Evolutionary conservation across 2,329 filamentous ascomycete genomes (phyloP), one percentile per base, ranked within the genome.

Genomic region (Trichoderma arundinaceum): DNA sequence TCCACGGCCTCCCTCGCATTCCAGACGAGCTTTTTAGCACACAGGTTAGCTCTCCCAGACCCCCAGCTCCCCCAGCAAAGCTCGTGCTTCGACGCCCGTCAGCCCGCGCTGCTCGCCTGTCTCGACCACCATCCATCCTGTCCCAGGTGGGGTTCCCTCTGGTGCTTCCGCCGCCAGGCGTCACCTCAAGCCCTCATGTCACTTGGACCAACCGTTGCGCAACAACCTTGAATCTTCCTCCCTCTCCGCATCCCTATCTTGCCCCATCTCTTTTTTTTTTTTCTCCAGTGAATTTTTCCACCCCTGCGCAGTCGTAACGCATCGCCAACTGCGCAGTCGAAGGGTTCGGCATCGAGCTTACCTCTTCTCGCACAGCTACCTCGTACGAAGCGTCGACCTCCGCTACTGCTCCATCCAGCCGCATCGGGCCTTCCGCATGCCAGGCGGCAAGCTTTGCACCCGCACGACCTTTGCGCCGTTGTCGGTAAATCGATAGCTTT

Each of bases 81-180:
- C 59, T 59, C 46, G 65, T 64, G 65, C 65, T 62, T 60, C 57
- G 56, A 62, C 59, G 53, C 53, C 54, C 59, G 44, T 48, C 52
- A 64, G 43, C 53, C 65, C 67, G 66, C 67, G 46, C 60, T 52
- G 49, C 59, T 48, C 22, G 54, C 59, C 71, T 74, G 73, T 72
- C 72, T 74, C 72, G 69, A 68, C 73, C 73, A 68, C 72, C 74
- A 74, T 63, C 59, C 59, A 63, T 63, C 59, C 28, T 70, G 71
- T 72, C 69, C 71, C 68, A 73, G 70, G 73, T 76, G 73, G 74
- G 74, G 72, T 63, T 67, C 69, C 28, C 60, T 59, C 70, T 74
- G 71, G 70, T 71, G 70, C 74, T 69, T 72, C 72, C 57, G 53
- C 57, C 54, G 65, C 66, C 59, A 65, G 60, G 60, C 65, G 52